phyloP scores from a whole-genome alignment of 768 basidiomycete species.

The Gelatoporia subvermispora region DNA sequence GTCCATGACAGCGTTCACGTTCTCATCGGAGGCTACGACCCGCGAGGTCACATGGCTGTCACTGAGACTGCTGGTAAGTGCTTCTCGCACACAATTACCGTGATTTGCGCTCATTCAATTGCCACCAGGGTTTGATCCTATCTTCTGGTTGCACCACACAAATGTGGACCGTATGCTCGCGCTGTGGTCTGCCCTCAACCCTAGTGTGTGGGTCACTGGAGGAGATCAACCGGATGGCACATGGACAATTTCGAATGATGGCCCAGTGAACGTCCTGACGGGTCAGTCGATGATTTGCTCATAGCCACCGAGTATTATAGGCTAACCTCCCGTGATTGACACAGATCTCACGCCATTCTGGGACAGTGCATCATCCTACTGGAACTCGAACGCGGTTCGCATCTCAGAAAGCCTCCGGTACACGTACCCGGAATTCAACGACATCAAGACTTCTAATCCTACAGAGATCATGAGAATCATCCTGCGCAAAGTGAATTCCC shows the following conservation, averaged over 20 bases:
- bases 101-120: background rate
- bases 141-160: constrained; percentile 50
- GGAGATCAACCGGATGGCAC: constrained; percentile 4
- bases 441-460: constrained; percentile 27
- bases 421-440: constrained; percentile 48
- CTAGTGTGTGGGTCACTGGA: constrained; percentile 32
- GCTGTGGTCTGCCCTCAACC: constrained; percentile 46
- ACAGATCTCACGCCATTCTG: constrained; percentile 46
- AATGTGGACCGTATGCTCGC: constrained; percentile 50
- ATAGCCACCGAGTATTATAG: background rate
- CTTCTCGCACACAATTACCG: background rate
- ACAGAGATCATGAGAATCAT: constrained; percentile 28
- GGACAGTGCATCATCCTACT: constrained; percentile 32
- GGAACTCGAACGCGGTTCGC: constrained; percentile 30
- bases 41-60: constrained; percentile 39
- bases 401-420: constrained; percentile 35
- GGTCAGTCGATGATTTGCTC: constrained; percentile 7
- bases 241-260: constrained; percentile 7
- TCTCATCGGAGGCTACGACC: constrained; percentile 22
- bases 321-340: background rate
- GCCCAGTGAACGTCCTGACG: constrained; percentile 8
- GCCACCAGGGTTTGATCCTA: constrained; percentile 41
- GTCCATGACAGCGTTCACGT: constrained; percentile 45
- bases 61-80: constrained; percentile 34
- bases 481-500: constrained; percentile 28